Evolutionary conservation across 208 protist genomes (phyloP).

Genomic region (Acanthamoeba divionensis): DNA sequence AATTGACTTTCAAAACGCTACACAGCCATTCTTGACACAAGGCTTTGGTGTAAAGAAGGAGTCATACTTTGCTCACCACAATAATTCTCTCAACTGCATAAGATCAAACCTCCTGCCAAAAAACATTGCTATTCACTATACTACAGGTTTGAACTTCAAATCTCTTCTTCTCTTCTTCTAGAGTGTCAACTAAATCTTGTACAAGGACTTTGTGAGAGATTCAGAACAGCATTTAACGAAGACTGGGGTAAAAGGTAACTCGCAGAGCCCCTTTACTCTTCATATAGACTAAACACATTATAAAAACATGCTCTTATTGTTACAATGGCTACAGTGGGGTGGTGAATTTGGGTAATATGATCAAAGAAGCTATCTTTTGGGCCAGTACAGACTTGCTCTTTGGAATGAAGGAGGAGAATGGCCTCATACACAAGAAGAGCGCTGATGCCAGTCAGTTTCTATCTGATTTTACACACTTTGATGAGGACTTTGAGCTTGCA

Average conservation of each 20-base stretch:
- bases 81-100: background rate
- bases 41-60: constrained; percentile 14
- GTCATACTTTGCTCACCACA: constrained; percentile 40
- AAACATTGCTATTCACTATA: background rate
- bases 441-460: background rate
- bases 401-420: constrained; percentile 15
- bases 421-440: background rate
- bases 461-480: background rate
- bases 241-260: constrained; percentile 13
- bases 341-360: background rate
- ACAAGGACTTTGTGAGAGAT: background rate
- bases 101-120: background rate
- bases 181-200: background rate
- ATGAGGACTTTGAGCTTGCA: constrained; percentile 34
- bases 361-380: constrained; percentile 35
- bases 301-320: too few species aligned
- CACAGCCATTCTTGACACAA: constrained; percentile 11
- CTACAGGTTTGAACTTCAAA: background rate
- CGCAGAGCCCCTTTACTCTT: too few species aligned
- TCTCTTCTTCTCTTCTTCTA: background rate
- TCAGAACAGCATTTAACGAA: background rate
- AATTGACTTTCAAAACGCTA: constrained; percentile 30
- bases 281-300: too few species aligned
- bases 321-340: background rate
- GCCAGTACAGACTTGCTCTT: background rate